A percentile compares a stretch with the other conserved stretches of the same genome.
phyloP scores from a whole-genome alignment of 805 yeast species.

The Nakazawaea populi region DNA sequence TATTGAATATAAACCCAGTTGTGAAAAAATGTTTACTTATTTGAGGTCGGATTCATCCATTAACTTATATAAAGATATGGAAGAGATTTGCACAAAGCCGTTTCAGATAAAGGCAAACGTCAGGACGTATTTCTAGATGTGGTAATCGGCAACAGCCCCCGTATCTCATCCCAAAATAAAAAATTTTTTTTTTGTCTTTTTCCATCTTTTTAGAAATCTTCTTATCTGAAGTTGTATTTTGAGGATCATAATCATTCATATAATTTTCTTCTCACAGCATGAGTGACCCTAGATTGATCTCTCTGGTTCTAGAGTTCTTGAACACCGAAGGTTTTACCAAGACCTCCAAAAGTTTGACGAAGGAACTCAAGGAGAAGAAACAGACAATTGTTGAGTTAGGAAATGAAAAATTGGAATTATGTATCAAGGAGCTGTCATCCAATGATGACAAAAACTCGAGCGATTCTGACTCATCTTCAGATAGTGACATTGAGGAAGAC shows the following conservation, averaged over 20 bases:
- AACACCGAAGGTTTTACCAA: slow-evolving; percentile 17
- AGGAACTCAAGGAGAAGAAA: slow-evolving; percentile 13
- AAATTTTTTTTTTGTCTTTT: neutral
- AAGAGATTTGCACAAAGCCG: neutral
- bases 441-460: slow-evolving; percentile 7
- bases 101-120: neutral
- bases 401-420: slow-evolving; percentile 13
- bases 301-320: slow-evolving; percentile 20
- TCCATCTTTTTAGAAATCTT: neutral
- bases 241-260: too few species aligned
- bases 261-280: neutral
- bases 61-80: neutral
- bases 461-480: slow-evolving; percentile 3
- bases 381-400: slow-evolving; percentile 9
- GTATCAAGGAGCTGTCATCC: neutral
- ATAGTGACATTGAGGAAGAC: slow-evolving; percentile 11
- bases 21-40: too few species aligned
- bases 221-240: neutral
- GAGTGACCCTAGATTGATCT: slow-evolving; percentile 4
- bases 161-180: neutral
- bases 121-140: neutral
- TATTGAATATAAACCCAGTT: too few species aligned
- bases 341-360: slow-evolving; percentile 16
- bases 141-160: neutral
- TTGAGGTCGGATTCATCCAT: too few species aligned